Evolutionary conservation across 1,284 basidiomycete species (phyloP), one percentile per base, ranked within the genome.

Genomic region (Inonotus hispidus): DNA sequence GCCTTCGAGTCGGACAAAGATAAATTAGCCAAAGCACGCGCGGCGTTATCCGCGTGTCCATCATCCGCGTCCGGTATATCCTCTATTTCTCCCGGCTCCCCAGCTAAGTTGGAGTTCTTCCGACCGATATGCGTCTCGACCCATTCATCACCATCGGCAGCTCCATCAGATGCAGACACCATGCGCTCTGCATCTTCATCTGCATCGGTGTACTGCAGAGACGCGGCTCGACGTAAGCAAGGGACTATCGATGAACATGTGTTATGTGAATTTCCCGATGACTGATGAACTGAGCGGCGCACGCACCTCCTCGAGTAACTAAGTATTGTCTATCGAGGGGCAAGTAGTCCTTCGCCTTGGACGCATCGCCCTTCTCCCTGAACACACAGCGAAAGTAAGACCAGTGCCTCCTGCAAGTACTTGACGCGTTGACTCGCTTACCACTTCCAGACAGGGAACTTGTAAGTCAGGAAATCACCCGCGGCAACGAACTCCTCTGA

Each of bases 321-420:
- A 99, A 86, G 74, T 96, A 99, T 73, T 99, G 96, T 78, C 97
- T 99, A 76, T 96, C 93, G 3, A 81, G 71, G 0, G 96, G 97
- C 19, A 99, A 83, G 75, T 93, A 99, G 68, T 98, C 95, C 65
- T 95, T 83, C 29, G 83, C 79, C 76, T 92, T 93, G 43, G 85
- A 83, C 53, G 88, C 71, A 68, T 97, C 93, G 60, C 93, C 94
- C 67, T 87, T 89, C 77, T 95, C 91, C 93, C 93, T 95, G 68
- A 35, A 16, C 13, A 19, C 16, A 11, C 1, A 25, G 25, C 35
- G 25, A 5, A 21, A 16, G 25, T 32, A 39, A 49, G 35, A 25
- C 59, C 21, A 41, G 52, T 37, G 56, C 61, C n/a, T 29, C 54
- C 39, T n/a, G n/a, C n/a, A 58, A 19, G 19, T 19, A 27, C 32